Evolutionary conservation across 2,329 filamentous ascomycete species (phyloP), one percentile per base, ranked within the genome.

Genomic region (Penicillium fuscoglaucum): DNA sequence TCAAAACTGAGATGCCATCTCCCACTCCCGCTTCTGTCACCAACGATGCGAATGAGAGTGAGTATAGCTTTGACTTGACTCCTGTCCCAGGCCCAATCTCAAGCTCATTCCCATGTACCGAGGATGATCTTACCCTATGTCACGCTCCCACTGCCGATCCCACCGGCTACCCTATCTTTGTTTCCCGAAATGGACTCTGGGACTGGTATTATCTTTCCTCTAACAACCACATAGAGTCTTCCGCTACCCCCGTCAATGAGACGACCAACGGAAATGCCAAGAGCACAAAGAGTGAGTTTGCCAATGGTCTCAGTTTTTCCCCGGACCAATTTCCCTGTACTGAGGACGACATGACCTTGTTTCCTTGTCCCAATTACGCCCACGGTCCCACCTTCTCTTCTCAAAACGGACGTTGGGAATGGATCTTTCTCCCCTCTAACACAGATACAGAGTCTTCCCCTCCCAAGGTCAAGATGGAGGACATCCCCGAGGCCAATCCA

Each of bases 201-300:
- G 46, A 51, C 29, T 51, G 28, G 45, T 52, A 37, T 43, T 43
- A 51, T n/a, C 7, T 37, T 44, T 4, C 6, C 17, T 56, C 53
- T 56, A 29, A 56, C 46, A 21, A 17, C 17, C 17, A 19, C 40
- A 41, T 13, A 52, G 28, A 52, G 37, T 17, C 21, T 47, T 33
- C 31, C 24, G 7, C 46, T 37, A 17, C 21, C 13, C 12, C 45
- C 9, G 2, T 17, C 35, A 43, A 33, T 26, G 24, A 15, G 17
- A 26, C 45, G 10, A 31, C 15, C n/a, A 55, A 31, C 24, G 39
- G 9, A 15, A 8, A n/a, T 37, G 5, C 8, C 17, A 37, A 21
- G 12, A 17, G 7, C 9, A 13, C 8, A 6, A 43, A 52, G 17
- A 52, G 53, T 56, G 39, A 56, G 39, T 56, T 37, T n/a, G 7